Evolutionary conservation across 2,329 filamentous ascomycete species (phyloP), one percentile per base, ranked within the genome.

Genomic region (Colletotrichum australisinense): DNA sequence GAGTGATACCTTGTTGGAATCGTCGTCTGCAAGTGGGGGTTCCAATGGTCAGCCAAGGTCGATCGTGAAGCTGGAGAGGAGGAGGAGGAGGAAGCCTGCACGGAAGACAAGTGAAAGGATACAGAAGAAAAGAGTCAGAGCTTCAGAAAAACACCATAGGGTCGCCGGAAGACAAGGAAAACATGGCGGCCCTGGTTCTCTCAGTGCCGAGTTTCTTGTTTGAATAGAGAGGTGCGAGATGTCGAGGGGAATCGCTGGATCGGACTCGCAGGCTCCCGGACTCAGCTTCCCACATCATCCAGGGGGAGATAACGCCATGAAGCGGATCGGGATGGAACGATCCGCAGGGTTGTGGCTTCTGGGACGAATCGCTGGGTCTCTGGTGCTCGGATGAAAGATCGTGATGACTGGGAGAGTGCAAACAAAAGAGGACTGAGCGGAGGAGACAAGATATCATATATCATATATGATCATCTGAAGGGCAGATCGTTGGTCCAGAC

Each of bases 1-100:
- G 32, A 75, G 57, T 24, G 66, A 56, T 56, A 98, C 83, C 67
- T 89, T 87, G 80, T 97, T 97, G 64, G 91, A 94, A 79, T 98
- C 95, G 82, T 98, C 96, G 79, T 98, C 94, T 97, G 78, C 52
- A 22, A n/a, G 46, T 66, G 67, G 70, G 70, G 60, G 70, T 49
- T 49, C 55, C 55, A 52, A 8, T 14, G 22, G 58, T 74, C 58
- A 73, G 52, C 59, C 42, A 69, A 52, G 59, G 62, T 38, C 66
- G 66, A 73, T 64, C 60, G 32, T 26, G 30, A 42, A 30, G 42
- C 42, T 22, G 42, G 42, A 49, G 67, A 62, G 49, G 59, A 65
- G 32, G 59, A 65, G 32, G 59, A 65, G 32, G 60, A 64, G 66
- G 46, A 64, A 59, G 60, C 60, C 66, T 73, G 70, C 70, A 73